Evolutionary conservation across 2,329 filamentous ascomycete species (phyloP).

Genomic region (Fusarium floridanum): DNA sequence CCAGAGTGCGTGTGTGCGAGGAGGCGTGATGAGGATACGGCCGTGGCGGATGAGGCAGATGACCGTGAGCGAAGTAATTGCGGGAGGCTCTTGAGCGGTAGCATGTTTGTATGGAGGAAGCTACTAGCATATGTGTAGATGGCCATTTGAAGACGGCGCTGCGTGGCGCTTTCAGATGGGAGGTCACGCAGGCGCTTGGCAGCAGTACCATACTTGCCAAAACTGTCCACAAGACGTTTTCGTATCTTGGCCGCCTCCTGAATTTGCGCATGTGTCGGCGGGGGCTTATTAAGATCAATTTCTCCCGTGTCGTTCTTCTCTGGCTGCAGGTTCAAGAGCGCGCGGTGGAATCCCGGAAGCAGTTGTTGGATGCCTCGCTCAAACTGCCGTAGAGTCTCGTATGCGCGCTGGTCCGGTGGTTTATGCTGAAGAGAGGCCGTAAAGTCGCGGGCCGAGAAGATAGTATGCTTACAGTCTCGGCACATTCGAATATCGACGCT

Average conservation of each 20-base stretch:
- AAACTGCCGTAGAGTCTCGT: constrained; percentile 87
- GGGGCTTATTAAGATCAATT: constrained; percentile 55
- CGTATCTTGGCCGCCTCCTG: constrained; percentile 89
- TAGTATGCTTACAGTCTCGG: constrained; percentile 79
- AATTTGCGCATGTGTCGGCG: constrained; percentile 74
- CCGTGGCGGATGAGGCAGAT: constrained; percentile 48
- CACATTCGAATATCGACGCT: constrained; percentile 91
- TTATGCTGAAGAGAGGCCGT: constrained; percentile 74
- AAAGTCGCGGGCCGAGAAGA: constrained; percentile 81
- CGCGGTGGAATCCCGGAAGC: constrained; percentile 85
- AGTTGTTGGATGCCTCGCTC: constrained; percentile 87
- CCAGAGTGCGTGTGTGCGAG: constrained; percentile 52
- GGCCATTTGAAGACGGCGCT: constrained; percentile 81
- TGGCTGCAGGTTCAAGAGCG: constrained; percentile 77
- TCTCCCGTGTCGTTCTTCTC: constrained; percentile 56
- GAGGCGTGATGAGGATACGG: constrained; percentile 49
- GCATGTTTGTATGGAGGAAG: constrained; percentile 91
- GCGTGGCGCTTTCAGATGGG: constrained; percentile 77
- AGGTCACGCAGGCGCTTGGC: constrained; percentile 86
- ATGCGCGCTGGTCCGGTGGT: constrained; percentile 82
- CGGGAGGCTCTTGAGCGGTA: constrained; percentile 83
- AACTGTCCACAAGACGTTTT: constrained; percentile 90
- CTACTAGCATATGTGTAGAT: constrained; percentile 85
- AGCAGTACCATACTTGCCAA: constrained; percentile 86
- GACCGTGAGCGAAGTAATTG: constrained; percentile 68